Evolutionary conservation across 108 stramenopile genomes (phyloP), one percentile per base, ranked within the genome.

Genomic region (Aurantiochytrium sp.): DNA sequence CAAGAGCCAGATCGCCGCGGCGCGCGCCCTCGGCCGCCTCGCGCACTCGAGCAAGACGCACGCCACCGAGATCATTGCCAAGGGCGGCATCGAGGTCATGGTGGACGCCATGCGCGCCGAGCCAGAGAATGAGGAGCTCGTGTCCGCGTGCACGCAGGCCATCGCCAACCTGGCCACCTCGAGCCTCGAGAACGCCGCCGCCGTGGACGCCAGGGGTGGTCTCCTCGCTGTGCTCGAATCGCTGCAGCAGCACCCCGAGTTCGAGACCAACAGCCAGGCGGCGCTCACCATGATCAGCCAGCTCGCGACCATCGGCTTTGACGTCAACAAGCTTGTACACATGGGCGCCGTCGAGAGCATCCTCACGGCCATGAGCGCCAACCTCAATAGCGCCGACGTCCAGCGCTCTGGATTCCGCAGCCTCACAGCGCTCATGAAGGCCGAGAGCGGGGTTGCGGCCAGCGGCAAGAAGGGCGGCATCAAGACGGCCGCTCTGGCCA

Each of bases 11-110:
- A 32, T 37, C 15, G 52, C 88, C 4, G 52, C 88, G 3, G 52
- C 88, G 32, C 36, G 85, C 15, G 88, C 73, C 27, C 31, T 88
- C 39, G 88, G 88, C 31, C 69, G 88, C 41, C 45, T 88, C 55
- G 88, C 88, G 12, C 15, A 42, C 87, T 6, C 24, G 0, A 53
- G 24, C 88, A 24, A 24, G 34, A 37, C 17, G 27, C 8, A 85
- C 45, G 37, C 86, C 52, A 52, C 86, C 10, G 69, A 55, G 73
- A 87, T 88, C 52, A 31, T 88, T 21, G 41, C 21, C 10, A 32
- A 30, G 24, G 73, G 68, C 15, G 73, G 86, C 42, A 54, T 85
- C 22, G 39, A 50, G 42, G 88, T 37, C 19, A 1, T 88, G 27
- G 88, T 88, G 53, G 85, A 88, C 17, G 55, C 81, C 27, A 55